Base-by-base conservation (phyloP, 441 rosid species). In the Aleurites moluccanus region DNA sequence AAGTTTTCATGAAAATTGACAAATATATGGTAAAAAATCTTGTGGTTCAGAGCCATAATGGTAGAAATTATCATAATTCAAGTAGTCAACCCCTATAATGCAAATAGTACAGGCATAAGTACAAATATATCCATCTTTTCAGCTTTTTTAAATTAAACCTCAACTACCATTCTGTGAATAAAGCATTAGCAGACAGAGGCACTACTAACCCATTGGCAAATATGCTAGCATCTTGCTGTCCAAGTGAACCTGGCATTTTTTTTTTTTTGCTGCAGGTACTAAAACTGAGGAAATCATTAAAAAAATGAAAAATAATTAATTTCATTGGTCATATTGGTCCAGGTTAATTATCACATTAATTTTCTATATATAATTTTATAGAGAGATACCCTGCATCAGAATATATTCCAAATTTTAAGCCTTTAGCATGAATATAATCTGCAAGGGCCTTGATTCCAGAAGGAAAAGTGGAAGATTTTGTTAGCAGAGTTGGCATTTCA, bases 241-340 rank as follows among this genome's bases (percentile, higher is more conserved):
- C 88, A 27, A 86, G 77, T 21, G 91, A 89, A 18, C 94, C 91
- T 2, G 94, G 94, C 91, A 89, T 89, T 60, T 85, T n/a, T n/a
- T n/a, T n/a, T n/a, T n/a, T 84, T 56, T 83, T 73, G 75, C 89
- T 84, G 75, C 91, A 88, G 23, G 91, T 86, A 35, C 45, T 85
- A 45, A 75, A 69, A 47, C 90, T 86, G 59, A 72, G 62, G 16
- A 23, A 1, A 16, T 25, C 25, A 56, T 7, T 33, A 16, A 45
- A 11, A 53, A 28, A 73, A 47, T n/a, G 21, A 10, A 21, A 73
- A 30, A 63, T 75, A 70, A 10, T 35, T 33, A 63, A 8, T 78
- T 83, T 86, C 57, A 78, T 70, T 59, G 78, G 50, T 66, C 8
- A 28, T 8, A 25, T 77, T 50, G 80, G 69, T 71, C 86, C 85